Evolutionary conservation across 805 yeast species (phyloP), one percentile per base, ranked within the genome.

Genomic region (Monosporozyma aquatica): DNA sequence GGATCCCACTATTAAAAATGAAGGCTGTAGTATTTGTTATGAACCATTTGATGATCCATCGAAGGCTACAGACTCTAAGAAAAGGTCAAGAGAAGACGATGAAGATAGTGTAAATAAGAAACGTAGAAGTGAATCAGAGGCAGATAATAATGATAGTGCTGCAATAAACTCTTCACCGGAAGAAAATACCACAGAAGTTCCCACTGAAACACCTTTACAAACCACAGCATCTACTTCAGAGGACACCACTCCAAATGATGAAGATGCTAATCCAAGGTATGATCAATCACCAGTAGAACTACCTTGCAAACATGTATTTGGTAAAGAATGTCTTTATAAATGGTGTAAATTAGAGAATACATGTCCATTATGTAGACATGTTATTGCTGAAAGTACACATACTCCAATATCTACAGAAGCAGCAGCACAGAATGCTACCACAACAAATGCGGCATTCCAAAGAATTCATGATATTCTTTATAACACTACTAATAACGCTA

Each of bases 241-340:
- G 25, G 9, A 32, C n/a, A 8, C 23, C 5, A 20, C 35, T 10
- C 15, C 30, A 20, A 37, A 40, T 35, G 49, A 43, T 8, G 56
- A 47, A 8, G 51, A 47, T n/a, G 42, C 44, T 3, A 30, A 51
- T 5, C 52, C 51, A 15, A 45, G 44, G 9, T 72, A 66, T 49
- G 54, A 58, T 6, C 97, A 92, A 58, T 60, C 71, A 4, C 82
- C 96, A 0, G 69, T 83, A 1, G 66, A 72, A 44, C 69, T 90
- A 73, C 92, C 95, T 0, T 90, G 98, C 61, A 78, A 78, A 7
- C 98, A 90, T 56, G 57, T 78, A 0, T 90, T 92, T 67, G 97
- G 98, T 6, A 72, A 79, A 47, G 73, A 76, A n/a, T 90, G 98
- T 66, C 67, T 87, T 20, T 74, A 70, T 44, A 85, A 82, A 52